These are phyloP conservation scores for Exserohilum rostratum DNA, from an alignment of 2,329 filamentous ascomycete species.

Conservation along the genomic window DNA sequence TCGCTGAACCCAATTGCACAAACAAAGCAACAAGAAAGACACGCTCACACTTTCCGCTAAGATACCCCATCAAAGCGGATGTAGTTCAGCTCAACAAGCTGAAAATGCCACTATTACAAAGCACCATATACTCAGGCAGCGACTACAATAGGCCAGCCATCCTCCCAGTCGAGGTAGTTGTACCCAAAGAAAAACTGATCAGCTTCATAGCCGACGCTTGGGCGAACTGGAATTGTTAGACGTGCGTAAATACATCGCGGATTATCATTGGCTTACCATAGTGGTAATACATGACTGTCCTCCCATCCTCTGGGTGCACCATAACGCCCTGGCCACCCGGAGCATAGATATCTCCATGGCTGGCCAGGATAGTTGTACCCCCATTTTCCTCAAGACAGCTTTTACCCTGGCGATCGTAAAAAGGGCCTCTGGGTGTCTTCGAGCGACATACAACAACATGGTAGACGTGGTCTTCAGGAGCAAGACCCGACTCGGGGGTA, in stretches of 20 bases:
- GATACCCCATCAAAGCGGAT: too few relatives aligned
- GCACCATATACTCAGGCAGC: background rate
- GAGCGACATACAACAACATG: conserved; percentile 67
- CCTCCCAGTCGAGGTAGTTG: conserved; percentile 38
- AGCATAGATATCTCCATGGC: conserved; percentile 55
- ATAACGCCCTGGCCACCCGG: conserved; percentile 43
- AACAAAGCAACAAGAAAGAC: background rate
- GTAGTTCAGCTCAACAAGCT: too few relatives aligned
- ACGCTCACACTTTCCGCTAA: too few relatives aligned
- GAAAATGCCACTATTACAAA: too few relatives aligned
- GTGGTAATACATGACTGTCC: conserved; percentile 41
- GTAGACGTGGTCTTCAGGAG: conserved; percentile 64
- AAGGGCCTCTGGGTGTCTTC: conserved; percentile 56
- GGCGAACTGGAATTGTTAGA: conserved; percentile 26
- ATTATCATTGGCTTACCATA: conserved; percentile 25
- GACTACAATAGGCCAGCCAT: conserved; percentile 39
- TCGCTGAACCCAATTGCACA: background rate
- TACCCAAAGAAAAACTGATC: conserved; percentile 39
- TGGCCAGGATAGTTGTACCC: conserved; percentile 64
- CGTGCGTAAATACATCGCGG: background rate
- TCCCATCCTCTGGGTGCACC: conserved; percentile 19
- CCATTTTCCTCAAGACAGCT: conserved; percentile 58
- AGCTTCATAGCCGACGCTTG: conserved; percentile 30
- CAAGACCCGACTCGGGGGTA: conserved; percentile 53
- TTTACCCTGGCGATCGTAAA: conserved; percentile 43